phyloP scores from a whole-genome alignment of 306 rosid genomes.

The Crataegus laevigata region DNA sequence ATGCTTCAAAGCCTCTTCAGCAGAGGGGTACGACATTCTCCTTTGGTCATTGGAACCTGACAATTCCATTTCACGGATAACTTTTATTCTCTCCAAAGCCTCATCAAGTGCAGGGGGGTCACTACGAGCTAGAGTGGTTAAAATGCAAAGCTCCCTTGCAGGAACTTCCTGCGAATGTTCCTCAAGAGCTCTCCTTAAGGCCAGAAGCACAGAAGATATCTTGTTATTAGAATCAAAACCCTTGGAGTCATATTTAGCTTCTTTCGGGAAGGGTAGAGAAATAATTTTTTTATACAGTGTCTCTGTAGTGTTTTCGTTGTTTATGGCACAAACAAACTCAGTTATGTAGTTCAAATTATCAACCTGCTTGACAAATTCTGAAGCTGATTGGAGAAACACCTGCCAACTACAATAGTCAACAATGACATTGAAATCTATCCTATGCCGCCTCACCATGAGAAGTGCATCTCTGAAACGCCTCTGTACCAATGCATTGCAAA shows the following conservation, averaged over 20 bases:
- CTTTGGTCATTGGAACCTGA: slow-evolving; percentile 50
- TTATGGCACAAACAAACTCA: slow-evolving; percentile 88
- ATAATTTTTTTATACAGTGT: slow-evolving; percentile 51
- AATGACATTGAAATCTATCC: slow-evolving; percentile 86
- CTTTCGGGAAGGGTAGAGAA: slow-evolving; percentile 36
- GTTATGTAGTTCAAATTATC: slow-evolving; percentile 79
- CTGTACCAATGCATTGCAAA: slow-evolving; percentile 67
- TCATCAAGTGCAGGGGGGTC: slow-evolving; percentile 94
- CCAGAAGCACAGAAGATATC: slow-evolving; percentile 68
- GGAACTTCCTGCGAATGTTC: slow-evolving; percentile 67
- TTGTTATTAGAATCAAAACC: slow-evolving; percentile 43
- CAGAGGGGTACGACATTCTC: slow-evolving; percentile 57
- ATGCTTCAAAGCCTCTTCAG: slow-evolving; percentile 95
- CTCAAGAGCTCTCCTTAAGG: slow-evolving; percentile 79
- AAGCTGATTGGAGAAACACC: slow-evolving; percentile 64
- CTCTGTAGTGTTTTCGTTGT: slow-evolving; percentile 61
- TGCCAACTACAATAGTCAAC: slow-evolving; percentile 79
- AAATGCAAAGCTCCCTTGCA: slow-evolving; percentile 84
- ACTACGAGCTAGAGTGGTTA: slow-evolving; percentile 91
- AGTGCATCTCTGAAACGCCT: slow-evolving; percentile 79
- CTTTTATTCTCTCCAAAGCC: slow-evolving; percentile 81
- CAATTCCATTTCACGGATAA: slow-evolving; percentile 75
- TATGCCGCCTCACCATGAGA: slow-evolving; percentile 88
- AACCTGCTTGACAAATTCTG: slow-evolving; percentile 80
- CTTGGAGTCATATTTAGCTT: slow-evolving; percentile 22